Conservation (phyloP, 2,329 filamentous ascomycete genomes). For the Botrytis aclada region DNA sequence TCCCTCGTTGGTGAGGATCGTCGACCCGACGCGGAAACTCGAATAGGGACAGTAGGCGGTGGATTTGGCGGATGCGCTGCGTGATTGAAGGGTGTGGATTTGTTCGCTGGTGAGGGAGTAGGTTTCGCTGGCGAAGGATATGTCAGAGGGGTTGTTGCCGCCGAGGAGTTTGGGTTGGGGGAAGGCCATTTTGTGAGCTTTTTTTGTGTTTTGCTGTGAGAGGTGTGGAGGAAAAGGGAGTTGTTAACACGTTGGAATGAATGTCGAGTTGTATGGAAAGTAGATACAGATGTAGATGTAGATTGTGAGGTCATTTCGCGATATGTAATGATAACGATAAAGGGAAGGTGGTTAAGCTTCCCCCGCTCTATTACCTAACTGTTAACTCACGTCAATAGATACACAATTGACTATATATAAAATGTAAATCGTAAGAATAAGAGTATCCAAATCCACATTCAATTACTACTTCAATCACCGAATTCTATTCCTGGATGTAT, state of each 20-base stretch:
- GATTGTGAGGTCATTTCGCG: not conserved
- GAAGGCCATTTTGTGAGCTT: not conserved
- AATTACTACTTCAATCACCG: too few relatives aligned
- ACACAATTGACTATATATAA: not conserved
- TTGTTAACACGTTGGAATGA: not conserved
- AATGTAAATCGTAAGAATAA: not conserved
- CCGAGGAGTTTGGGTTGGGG: not conserved
- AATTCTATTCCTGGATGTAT: too few relatives aligned
- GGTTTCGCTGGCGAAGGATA: conserved; percentile 20
- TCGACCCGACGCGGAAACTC: conserved; percentile 83
- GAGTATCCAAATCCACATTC: not conserved
- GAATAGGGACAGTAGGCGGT: conserved; percentile 70
- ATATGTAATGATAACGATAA: not conserved
- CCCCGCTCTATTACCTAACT: not conserved
- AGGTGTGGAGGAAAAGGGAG: not conserved
- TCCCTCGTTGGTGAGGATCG: conserved; percentile 61
- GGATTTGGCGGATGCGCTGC: conserved; percentile 72
- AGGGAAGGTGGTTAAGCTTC: not conserved
- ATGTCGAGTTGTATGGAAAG: not conserved
- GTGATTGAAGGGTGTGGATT: conserved; percentile 60
- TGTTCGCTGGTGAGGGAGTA: conserved; percentile 58
- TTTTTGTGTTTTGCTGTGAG: not conserved
- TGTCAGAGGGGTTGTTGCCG: not conserved
- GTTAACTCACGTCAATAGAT: not conserved
- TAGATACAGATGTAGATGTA: not conserved